Percentiles rank a stretch among this genome's conserved stretches.
These are phyloP conservation scores for Acephala macrosclerotiorum DNA, from an alignment of 2,329 filamentous ascomycete genomes.

Conservation along the genomic window DNA sequence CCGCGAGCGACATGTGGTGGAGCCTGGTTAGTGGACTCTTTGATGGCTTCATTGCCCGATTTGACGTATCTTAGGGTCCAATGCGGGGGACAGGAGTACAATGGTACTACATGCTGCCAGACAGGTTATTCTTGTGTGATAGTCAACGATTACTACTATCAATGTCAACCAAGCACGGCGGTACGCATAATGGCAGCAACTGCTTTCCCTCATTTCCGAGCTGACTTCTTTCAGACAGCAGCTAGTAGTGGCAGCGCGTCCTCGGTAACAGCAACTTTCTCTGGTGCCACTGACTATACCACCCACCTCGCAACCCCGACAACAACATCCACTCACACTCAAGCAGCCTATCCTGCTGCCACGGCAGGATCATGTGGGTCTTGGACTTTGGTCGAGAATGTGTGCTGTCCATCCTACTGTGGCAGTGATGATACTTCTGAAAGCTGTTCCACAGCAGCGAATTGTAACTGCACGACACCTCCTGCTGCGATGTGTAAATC, in stretches of 20 bases:
- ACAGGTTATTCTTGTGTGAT: neutral
- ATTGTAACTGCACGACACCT: constrained; percentile 18
- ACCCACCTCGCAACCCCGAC: neutral
- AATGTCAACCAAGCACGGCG: neutral
- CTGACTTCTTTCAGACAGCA: too few relatives aligned
- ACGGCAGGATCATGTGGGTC: constrained; percentile 16
- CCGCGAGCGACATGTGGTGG: too few relatives aligned
- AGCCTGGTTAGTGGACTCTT: too few relatives aligned
- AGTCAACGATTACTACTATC: constrained; percentile 10
- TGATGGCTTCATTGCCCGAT: too few relatives aligned
- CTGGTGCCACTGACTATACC: too few relatives aligned
- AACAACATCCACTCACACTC: constrained; percentile 10
- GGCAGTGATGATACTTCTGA: constrained; percentile 17
- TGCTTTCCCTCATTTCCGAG: too few relatives aligned
- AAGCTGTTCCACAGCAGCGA: constrained; percentile 9
- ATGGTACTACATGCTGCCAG: neutral
- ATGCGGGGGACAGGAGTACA: too few relatives aligned
- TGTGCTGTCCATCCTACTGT: constrained; percentile 28
- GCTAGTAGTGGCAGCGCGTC: too few relatives aligned
- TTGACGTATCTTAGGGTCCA: too few relatives aligned
- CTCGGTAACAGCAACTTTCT: too few relatives aligned
- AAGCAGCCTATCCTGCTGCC: constrained; percentile 22
- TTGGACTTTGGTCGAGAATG: constrained; percentile 25
- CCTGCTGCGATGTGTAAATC: constrained; percentile 24
- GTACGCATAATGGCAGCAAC: neutral